Percentiles rank a stretch among this genome's conserved stretches.
Evolutionary conservation across 1,139 yeast species (phyloP).

Genomic region (Spencermartinsiella ligniputridi): DNA sequence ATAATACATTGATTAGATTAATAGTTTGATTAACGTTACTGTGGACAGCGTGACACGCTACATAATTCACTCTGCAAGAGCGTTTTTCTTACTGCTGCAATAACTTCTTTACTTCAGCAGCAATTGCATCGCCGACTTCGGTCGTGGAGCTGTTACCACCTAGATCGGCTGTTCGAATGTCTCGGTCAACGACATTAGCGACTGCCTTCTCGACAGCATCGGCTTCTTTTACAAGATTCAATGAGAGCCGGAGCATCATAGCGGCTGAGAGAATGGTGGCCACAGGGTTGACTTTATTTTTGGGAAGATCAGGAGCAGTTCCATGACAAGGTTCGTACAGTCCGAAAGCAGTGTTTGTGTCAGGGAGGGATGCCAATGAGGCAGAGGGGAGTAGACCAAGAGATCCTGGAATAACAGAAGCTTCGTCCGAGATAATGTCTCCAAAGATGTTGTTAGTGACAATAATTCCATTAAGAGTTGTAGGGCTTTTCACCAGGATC

Average conservation of each 20-base stretch:
- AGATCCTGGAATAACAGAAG: constrained; percentile 96
- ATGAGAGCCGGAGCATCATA: constrained; percentile 90
- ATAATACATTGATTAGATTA: no score
- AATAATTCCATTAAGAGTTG: constrained; percentile 83
- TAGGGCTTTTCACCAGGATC: constrained; percentile 89
- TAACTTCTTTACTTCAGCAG: constrained; percentile 60
- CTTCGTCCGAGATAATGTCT: constrained; percentile 95
- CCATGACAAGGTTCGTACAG: constrained; percentile 98
- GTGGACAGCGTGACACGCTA: no score
- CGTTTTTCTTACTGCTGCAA: constrained; percentile 30
- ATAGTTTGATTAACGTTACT: no score
- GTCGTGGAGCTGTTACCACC: constrained; percentile 73
- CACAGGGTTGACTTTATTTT: constrained; percentile 86
- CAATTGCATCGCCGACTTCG: constrained; percentile 94
- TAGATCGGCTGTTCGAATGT: constrained; percentile 86
- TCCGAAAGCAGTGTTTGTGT: constrained; percentile 89
- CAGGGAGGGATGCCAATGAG: constrained; percentile 91
- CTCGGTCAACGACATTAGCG: constrained; percentile 69
- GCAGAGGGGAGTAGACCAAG: constrained; percentile 95
- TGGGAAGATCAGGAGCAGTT: constrained; percentile 90
- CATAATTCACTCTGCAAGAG: no score
- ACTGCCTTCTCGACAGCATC: constrained; percentile 89
- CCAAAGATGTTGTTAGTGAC: constrained; percentile 97
- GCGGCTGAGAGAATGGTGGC: constrained; percentile 77
- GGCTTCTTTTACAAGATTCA: constrained; percentile 79